These are phyloP conservation scores for Pugionium dolabratum DNA, from an alignment of 345 rosid species.

Conservation along the genomic window DNA sequence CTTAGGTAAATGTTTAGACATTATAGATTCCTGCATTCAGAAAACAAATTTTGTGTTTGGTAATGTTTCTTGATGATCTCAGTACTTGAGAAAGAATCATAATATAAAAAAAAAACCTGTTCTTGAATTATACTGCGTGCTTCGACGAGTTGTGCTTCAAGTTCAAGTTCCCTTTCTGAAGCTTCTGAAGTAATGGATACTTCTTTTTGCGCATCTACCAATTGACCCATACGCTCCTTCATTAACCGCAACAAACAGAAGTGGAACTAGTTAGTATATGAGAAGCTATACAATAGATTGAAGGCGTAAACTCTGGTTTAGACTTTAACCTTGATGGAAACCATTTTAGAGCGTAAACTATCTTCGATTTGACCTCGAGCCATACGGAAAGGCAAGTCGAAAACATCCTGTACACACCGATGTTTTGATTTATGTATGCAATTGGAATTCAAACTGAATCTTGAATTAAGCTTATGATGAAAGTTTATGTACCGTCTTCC, in stretches of 20 bases:
- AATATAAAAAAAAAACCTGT: conserved; percentile 53
- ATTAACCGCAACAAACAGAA: conserved; percentile 5
- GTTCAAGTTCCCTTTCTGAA: conserved; percentile 97
- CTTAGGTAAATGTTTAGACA: conserved; percentile 42
- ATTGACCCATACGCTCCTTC: conserved; percentile 66
- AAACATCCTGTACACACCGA: conserved; percentile 61
- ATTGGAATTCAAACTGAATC: background rate
- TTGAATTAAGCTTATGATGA: conserved; percentile 18
- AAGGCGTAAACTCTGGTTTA: background rate
- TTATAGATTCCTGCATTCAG: conserved; percentile 35
- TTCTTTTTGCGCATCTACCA: conserved; percentile 90
- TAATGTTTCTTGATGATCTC: conserved; percentile 4
- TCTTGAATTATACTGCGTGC: conserved; percentile 98
- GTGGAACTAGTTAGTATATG: conserved; percentile 8
- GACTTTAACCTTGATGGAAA: conserved; percentile 71
- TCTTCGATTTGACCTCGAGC: conserved; percentile 98
- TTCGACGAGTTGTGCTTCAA: conserved; percentile 98
- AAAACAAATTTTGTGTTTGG: background rate
- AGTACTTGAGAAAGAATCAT: background rate
- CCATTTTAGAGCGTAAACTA: conserved; percentile 87
- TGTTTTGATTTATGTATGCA: conserved; percentile 1
- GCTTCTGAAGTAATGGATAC: conserved; percentile 92
- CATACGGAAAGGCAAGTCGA: conserved; percentile 90
- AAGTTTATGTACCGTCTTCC: conserved; percentile 69
- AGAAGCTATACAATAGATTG: background rate